phyloP scores from a whole-genome alignment of 805 yeast species.

The Saccharomycopsis oosterbeekiorum region DNA sequence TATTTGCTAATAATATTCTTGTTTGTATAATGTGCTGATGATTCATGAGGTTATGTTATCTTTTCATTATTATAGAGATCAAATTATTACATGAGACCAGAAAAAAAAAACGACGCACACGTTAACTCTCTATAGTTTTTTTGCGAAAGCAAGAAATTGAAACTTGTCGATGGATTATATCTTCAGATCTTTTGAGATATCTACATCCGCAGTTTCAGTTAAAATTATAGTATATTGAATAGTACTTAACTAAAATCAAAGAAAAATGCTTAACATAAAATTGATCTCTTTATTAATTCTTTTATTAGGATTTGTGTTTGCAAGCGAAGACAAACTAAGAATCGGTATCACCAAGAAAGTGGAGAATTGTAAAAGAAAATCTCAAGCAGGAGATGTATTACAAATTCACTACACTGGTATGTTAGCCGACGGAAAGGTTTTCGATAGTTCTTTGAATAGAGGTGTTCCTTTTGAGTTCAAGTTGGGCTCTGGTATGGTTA shows the following conservation, averaged over 20 bases:
- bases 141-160: too few relatives aligned
- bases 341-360: constrained; percentile 39
- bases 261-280: not conserved
- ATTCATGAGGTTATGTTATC: too few relatives aligned
- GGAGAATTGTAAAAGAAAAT: constrained; percentile 44
- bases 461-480: constrained; percentile 58
- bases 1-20: too few relatives aligned
- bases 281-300: not conserved
- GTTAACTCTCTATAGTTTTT: too few relatives aligned
- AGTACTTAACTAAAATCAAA: not conserved
- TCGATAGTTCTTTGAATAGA: constrained; percentile 64
- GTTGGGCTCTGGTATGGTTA: constrained; percentile 75
- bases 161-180: too few relatives aligned
- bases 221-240: not conserved
- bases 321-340: constrained; percentile 6
- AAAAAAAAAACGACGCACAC: too few relatives aligned
- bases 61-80: too few relatives aligned
- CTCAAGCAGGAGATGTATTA: constrained; percentile 57
- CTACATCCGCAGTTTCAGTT: too few relatives aligned
- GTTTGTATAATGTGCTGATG: too few relatives aligned
- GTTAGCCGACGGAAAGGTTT: constrained; percentile 54
- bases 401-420: constrained; percentile 74
- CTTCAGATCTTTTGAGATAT: too few relatives aligned
- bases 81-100: too few relatives aligned
- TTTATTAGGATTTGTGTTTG: constrained; percentile 1